Base-by-base conservation (phyloP, 2,329 filamentous ascomycete genomes). In the Diaporthe longicolla region DNA sequence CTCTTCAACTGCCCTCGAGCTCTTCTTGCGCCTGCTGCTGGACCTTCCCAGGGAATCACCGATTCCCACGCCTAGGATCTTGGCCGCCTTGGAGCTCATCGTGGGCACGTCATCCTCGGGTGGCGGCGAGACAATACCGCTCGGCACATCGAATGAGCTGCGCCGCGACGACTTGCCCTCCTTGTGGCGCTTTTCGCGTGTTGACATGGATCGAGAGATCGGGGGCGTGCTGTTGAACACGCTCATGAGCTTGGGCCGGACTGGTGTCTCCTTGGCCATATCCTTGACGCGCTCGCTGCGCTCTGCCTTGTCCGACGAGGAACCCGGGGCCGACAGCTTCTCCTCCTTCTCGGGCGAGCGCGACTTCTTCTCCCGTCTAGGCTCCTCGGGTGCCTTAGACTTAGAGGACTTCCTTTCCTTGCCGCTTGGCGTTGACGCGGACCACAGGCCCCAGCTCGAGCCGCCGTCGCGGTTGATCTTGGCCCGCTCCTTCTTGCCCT, bases 401-500 rank as follows among this genome's bases (percentile, higher is more conserved):
- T 89, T 93, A 0, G 91, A 90, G 11, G 86, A 80, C 77, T 93
- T 92, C 76, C 87, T 87, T 26, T 92, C 90, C 81, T 84, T 79
- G 78, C 76, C 77, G 72, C 84, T 82, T 70, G 82, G 82, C 26
- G 87, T 83, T 4, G 88, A 85, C 21, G 91, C 88, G 24, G 89
- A 90, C 93, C 93, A 96, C 81, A 91, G 91, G 48, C 92, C 93
- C 94, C 95, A 97, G 40, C 93, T 91, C 17, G 89, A 87, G 13
- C 71, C 59, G 48, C 89, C 88, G 50, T 93, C 92, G 73, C 94
- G 93, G 78, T 91, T 93, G 76, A 95, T 90, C 79, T 93, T 94
- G 37, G 93, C 85, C 19, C 95, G 93, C 76, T 97, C 94, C 81
- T 93, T 97, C 83, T 91, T 94, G 4, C 87, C 87, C 6, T 86